These are phyloP conservation scores for Ogataea kodamae DNA, from an alignment of 805 yeast species.

Conservation along the genomic window DNA sequence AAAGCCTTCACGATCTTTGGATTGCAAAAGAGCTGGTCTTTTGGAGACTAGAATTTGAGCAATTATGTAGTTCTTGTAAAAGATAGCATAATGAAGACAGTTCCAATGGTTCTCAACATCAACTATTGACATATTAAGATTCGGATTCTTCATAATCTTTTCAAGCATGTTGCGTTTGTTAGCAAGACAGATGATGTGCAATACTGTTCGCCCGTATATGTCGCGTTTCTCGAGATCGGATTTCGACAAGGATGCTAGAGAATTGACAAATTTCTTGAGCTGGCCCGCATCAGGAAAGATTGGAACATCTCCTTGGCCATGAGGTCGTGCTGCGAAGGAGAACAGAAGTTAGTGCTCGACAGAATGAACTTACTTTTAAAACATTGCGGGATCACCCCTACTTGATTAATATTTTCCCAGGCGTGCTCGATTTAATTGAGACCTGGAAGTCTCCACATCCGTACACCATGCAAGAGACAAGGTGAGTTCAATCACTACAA, in stretches of 20 bases:
- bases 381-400: constrained; percentile 19
- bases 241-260: constrained; percentile 30
- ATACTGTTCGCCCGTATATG: constrained; percentile 59
- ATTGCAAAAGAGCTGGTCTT: constrained; percentile 37
- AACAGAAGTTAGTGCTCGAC: constrained; percentile 11
- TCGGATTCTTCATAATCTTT: constrained; percentile 45
- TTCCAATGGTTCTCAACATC: constrained; percentile 85
- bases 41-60: constrained; percentile 41
- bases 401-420: too few species aligned
- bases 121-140: constrained; percentile 40
- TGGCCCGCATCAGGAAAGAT: constrained; percentile 10
- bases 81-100: constrained; percentile 68
- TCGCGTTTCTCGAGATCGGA: constrained; percentile 51
- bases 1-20: constrained; percentile 65
- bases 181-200: constrained; percentile 53
- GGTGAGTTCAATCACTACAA: too few species aligned
- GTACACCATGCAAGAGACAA: constrained; percentile 2
- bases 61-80: constrained; percentile 52
- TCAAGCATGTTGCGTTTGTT: constrained; percentile 47
- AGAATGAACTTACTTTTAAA: constrained; percentile 20
- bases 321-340: constrained; percentile 16
- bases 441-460: constrained; percentile 4
- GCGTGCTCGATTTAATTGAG: too few species aligned
- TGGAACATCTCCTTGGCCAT: constrained; percentile 10
- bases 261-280: constrained; percentile 19